Base-by-base conservation (phyloP, 73 alveolate genomes). In the Diophrys appendiculata region DNA sequence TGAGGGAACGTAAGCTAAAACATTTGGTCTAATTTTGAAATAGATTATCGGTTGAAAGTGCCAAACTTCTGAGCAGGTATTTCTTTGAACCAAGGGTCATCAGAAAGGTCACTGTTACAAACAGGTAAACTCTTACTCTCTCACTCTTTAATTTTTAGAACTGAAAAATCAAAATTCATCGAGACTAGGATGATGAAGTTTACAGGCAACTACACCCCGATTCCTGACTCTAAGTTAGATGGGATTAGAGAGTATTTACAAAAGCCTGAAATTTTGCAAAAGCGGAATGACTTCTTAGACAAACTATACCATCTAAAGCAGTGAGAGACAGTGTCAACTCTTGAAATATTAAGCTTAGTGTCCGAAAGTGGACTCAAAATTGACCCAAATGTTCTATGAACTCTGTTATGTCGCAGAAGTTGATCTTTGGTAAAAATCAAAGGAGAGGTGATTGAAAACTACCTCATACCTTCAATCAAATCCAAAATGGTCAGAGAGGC, bases 51-150 rank as follows among this genome's bases (percentile, higher is more conserved):
- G 53, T 28, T n/a, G 2, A 2, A 2, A 25, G 30, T n/a, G 54
- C 53, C 24, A 67, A 29, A 67, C 23, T 67, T 28, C 53, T 67
- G 24, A 29, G 76, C 22, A 2, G 76, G 23, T 67, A 67, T 29
- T 2, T 67, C 14, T 67, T 67, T 24, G 76, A 67, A 24, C 76
- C 76, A 67, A 67, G 76, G 30, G 76, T 67, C 23, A n/a, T 28
- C 18, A 29, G 30, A 29, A 54, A 67, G 23, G 30, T 67, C 1
- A 54, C 26, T 28, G 34, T n/a, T 43, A 2, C 76, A 1, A 31
- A 67, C 23, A 2, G 76, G 76, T 67, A 67, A 2, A n/a, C n/a
- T n/a, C n/a, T n/a, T n/a, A n/a, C n/a, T 67, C 1, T 26, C 30
- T 67, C 5, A 22, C 2, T n/a, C 1, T 67, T 67, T 2, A 67